Base-by-base conservation (phyloP, 2,329 filamentous ascomycete species). In the Trichoderma atrobrunneum region DNA sequence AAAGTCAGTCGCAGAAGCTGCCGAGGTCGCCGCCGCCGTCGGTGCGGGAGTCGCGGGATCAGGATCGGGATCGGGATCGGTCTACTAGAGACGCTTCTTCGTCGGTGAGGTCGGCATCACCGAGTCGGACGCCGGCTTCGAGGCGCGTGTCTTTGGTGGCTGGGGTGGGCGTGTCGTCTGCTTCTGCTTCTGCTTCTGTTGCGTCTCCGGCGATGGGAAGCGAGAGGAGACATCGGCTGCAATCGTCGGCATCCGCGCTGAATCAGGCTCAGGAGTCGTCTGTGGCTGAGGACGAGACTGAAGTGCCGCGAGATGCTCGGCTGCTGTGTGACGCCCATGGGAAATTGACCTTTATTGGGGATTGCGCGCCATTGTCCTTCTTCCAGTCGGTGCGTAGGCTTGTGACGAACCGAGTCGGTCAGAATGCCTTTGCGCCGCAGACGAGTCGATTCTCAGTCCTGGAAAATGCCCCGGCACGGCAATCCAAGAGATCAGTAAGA, bases 311-410 rank as follows among this genome's bases (percentile, higher is more conserved):
- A 1, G 87, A 88, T 72, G 87, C 86, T 3, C 80, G 86, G 3
- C 78, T 88, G 6, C 79, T 88, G 0, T 84, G 84, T 56, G 87
- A 88, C 73, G 82, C 85, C 0, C 85, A 87, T 71, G 87, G 87
- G 1, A 87, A 87, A 74, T 77, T 87, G 26, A 85, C 87, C 34
- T 88, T 88, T 76, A 86, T 88, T 28, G 87, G 87, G 6, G 87
- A 88, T 76, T 88, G 86, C 74, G 87, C 87, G 5, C 87, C 87
- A 0, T 78, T 88, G 24, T 88, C 86, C 0, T 85, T 88, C 73
- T 88, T 88, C 74, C 86, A 88, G 74, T 87, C 85, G 0, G 84
- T 88, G 7, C 81, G 86, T 2, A 84, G 87, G 74, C 82, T 88
- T 21, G 85, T 88, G 26, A 87, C 84, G 0, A 83, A 81, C 0